phyloP scores from a whole-genome alignment of 306 rosid genomes.

The Betula pendula region DNA sequence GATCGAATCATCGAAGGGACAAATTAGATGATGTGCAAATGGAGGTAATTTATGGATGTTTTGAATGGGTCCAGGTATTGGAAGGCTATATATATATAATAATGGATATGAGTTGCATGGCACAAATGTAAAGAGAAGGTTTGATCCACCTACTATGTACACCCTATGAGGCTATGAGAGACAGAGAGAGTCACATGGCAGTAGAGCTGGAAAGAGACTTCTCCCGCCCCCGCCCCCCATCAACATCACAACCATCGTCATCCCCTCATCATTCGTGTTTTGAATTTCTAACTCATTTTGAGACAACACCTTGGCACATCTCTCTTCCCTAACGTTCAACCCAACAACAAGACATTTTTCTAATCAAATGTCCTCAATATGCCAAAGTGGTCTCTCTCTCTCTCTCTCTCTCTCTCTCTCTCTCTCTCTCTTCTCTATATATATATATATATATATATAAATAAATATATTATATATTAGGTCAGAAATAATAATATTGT shows the following conservation, averaged over 20 bases:
- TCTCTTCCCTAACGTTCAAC: slow-evolving; percentile 9
- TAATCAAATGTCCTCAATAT: background rate
- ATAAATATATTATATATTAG: too few species aligned
- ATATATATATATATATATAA: too few species aligned
- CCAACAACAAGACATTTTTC: background rate
- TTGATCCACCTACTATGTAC: background rate
- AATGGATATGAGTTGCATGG: slow-evolving; percentile 34
- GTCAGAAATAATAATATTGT: too few species aligned
- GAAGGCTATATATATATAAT: slow-evolving; percentile 27
- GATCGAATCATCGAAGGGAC: too few species aligned
- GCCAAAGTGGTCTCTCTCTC: background rate
- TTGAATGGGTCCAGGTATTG: slow-evolving; percentile 21
- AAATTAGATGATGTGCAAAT: too few species aligned
- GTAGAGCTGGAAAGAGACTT: slow-evolving; percentile 51
- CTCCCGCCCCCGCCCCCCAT: slow-evolving; percentile 37
- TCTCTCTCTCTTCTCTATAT: background rate
- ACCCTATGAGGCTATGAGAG: slow-evolving; percentile 8
- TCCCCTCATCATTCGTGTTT: slow-evolving; percentile 57
- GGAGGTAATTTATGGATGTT: slow-evolving; percentile 9
- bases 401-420: slow-evolving; percentile 23
- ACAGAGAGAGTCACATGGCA: slow-evolving; percentile 43
- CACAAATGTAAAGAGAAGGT: slow-evolving; percentile 13
- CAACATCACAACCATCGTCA: slow-evolving; percentile 51
- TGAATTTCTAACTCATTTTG: slow-evolving; percentile 40
- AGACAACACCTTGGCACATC: background rate